Evolutionary conservation across 257 asterid species (phyloP).

Genomic region (Oldenlandia corymbosa): DNA sequence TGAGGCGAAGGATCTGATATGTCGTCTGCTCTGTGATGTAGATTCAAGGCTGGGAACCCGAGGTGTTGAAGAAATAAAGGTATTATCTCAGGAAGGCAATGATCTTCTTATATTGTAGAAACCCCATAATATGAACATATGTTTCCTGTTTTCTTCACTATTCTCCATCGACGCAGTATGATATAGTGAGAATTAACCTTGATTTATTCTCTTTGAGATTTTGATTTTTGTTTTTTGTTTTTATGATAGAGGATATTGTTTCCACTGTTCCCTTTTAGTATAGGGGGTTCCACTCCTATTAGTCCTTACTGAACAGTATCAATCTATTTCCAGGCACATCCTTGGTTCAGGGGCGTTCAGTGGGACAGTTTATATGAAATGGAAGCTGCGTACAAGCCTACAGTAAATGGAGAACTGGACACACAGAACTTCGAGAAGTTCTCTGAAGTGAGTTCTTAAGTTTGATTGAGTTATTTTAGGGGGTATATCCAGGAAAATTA

Average conservation of each 20-base stretch:
- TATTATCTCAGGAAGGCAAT: constrained; percentile 12
- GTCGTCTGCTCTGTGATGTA: constrained; percentile 80
- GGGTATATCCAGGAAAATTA: background rate
- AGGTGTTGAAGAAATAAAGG: constrained; percentile 96
- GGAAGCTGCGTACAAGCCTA: constrained; percentile 95
- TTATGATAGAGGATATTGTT: too few species aligned
- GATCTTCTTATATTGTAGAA: background rate
- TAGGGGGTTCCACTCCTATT: background rate
- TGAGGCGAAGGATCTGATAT: constrained; percentile 86
- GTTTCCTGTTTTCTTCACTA: background rate
- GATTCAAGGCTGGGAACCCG: constrained; percentile 89
- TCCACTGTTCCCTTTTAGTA: background rate
- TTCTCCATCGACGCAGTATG: too few species aligned
- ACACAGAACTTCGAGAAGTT: constrained; percentile 95
- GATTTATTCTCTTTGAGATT: too few species aligned
- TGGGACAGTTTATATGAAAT: constrained; percentile 89
- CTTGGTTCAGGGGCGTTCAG: constrained; percentile 67
- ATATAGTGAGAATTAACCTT: too few species aligned
- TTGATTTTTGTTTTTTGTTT: too few species aligned
- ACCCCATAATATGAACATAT: background rate
- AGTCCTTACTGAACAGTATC: background rate
- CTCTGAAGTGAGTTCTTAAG: constrained; percentile 54
- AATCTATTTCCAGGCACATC: constrained; percentile 66
- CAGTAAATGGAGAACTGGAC: constrained; percentile 79
- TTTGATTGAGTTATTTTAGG: background rate